Percentiles rank a stretch among this genome's conserved stretches.
These are phyloP conservation scores for Lasiosphaeria ovina DNA, from an alignment of 495 filamentous ascomycete genomes.

Conservation along the genomic window DNA sequence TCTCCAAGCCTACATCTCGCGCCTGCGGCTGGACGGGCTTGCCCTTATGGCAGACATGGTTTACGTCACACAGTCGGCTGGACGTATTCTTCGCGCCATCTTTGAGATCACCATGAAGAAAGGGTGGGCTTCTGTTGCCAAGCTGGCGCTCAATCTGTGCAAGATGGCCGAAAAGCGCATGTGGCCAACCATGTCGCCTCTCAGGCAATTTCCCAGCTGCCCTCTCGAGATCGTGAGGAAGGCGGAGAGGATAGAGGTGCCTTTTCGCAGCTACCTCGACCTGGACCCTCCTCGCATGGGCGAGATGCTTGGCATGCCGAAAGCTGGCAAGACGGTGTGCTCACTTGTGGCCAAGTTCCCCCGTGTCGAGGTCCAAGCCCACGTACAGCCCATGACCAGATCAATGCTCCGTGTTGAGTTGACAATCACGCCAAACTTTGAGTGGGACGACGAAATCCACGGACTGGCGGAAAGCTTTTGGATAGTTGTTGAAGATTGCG, in stretches of 20 bases:
- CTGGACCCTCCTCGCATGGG: constrained; percentile 96
- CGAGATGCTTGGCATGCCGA: constrained; percentile 88
- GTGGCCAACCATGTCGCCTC: constrained; percentile 98
- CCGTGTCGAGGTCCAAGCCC: constrained; percentile 83
- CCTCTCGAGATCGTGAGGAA: constrained; percentile 84
- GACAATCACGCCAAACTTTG: constrained; percentile 90
- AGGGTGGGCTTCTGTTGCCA: constrained; percentile 92
- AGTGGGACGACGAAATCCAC: constrained; percentile 91
- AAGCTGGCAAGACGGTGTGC: constrained; percentile 82
- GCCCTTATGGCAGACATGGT: constrained; percentile 98
- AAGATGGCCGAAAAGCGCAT: constrained; percentile 99
- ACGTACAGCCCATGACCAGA: constrained; percentile 90
- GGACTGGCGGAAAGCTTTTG: constrained; percentile 89
- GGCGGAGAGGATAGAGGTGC: constrained; percentile 90
- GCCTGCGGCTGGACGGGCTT: constrained; percentile 88
- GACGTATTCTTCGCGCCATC: constrained; percentile 89
- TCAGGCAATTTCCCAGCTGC: constrained; percentile 84
- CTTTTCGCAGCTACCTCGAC: constrained; percentile 91
- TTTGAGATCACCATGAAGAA: constrained; percentile 97
- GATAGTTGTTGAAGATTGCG: constrained; percentile 96
- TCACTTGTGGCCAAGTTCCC: constrained; percentile 88
- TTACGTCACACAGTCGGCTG: constrained; percentile 96
- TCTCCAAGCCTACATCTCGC: constrained; percentile 93
- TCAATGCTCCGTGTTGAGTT: constrained; percentile 95
- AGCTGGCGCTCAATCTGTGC: constrained; percentile 88